These are phyloP conservation scores for Fusarium temperatum DNA, from an alignment of 2,329 filamentous ascomycete genomes.

Conservation along the genomic window DNA sequence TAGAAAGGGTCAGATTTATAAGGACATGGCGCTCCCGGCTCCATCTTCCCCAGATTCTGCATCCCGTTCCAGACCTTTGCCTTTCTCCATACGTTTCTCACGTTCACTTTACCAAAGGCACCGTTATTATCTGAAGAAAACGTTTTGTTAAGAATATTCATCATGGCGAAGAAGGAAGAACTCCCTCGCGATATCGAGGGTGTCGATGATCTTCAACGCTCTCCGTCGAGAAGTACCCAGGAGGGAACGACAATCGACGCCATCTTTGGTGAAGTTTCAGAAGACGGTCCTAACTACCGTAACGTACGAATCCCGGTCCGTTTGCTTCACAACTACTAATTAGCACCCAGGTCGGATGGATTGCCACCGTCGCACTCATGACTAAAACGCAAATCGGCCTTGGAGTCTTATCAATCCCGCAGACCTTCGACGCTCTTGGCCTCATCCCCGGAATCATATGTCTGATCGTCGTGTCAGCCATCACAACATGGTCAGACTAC, in stretches of 20 bases:
- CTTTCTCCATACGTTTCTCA: neutral
- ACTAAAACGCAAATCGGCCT: conserved; percentile 58
- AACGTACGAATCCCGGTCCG: neutral
- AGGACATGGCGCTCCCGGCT: neutral
- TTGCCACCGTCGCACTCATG: conserved; percentile 55
- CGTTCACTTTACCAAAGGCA: too few relatives aligned
- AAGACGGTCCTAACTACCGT: conserved; percentile 15
- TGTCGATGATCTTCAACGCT: neutral
- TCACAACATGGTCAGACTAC: conserved; percentile 46
- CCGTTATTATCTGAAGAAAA: neutral
- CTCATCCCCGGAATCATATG: conserved; percentile 58
- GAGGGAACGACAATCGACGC: conserved; percentile 13
- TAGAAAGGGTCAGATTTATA: conserved; percentile 8
- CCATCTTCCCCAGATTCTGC: conserved; percentile 27
- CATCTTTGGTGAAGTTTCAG: conserved; percentile 15
- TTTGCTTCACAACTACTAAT: neutral
- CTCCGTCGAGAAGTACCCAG: neutral
- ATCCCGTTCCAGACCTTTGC: neutral
- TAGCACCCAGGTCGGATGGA: conserved; percentile 50
- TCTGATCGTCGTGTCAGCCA: conserved; percentile 50
- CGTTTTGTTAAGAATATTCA: neutral
- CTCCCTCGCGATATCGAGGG: conserved; percentile 6
- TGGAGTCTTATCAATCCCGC: conserved; percentile 59
- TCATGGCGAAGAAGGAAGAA: conserved; percentile 19
- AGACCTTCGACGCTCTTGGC: conserved; percentile 55